Percentiles rank a stretch among this genome's conserved stretches.
These are phyloP conservation scores for Aristolochia californica DNA, from an alignment of 164 flowering plant species.

Conservation along the genomic window DNA sequence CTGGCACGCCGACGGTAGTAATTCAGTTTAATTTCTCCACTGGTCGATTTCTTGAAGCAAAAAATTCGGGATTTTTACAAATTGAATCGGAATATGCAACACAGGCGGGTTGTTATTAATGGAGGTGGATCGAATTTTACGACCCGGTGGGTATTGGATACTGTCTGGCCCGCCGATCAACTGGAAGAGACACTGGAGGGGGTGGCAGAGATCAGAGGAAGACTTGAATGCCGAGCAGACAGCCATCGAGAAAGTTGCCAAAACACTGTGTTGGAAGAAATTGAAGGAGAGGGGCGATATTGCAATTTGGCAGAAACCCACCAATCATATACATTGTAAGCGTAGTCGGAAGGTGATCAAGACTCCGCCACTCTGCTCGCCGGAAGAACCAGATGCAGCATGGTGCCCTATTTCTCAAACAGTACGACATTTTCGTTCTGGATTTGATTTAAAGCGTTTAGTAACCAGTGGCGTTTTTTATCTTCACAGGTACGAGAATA, in stretches of 20 bases:
- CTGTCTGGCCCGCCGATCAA: constrained; percentile 94
- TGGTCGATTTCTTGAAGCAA: not conserved
- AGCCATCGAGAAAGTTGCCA: constrained; percentile 47
- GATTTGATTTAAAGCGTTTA: not conserved
- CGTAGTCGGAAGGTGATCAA: constrained; percentile 41
- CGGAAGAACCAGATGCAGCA: constrained; percentile 60
- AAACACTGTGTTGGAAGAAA: constrained; percentile 83
- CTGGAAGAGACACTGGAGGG: constrained; percentile 68
- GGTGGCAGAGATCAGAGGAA: constrained; percentile 58
- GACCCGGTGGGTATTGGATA: constrained; percentile 92
- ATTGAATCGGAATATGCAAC: not conserved
- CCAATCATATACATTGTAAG: constrained; percentile 71
- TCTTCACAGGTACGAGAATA: constrained; percentile 56
- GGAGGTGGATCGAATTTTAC: constrained; percentile 73
- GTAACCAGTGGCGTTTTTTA: no score
- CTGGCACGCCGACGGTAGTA: constrained; percentile 60
- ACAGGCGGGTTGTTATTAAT: constrained; percentile 70
- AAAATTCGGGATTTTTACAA: not conserved
- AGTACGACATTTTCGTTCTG: not conserved
- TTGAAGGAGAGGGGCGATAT: constrained; percentile 52
- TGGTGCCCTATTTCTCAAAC: constrained; percentile 40
- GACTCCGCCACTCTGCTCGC: constrained; percentile 49
- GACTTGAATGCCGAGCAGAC: constrained; percentile 52
- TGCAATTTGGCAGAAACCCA: constrained; percentile 89
- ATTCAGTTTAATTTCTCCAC: not conserved